phyloP scores from a whole-genome alignment of 2,329 filamentous ascomycete species.

The Penicillium sp. region DNA sequence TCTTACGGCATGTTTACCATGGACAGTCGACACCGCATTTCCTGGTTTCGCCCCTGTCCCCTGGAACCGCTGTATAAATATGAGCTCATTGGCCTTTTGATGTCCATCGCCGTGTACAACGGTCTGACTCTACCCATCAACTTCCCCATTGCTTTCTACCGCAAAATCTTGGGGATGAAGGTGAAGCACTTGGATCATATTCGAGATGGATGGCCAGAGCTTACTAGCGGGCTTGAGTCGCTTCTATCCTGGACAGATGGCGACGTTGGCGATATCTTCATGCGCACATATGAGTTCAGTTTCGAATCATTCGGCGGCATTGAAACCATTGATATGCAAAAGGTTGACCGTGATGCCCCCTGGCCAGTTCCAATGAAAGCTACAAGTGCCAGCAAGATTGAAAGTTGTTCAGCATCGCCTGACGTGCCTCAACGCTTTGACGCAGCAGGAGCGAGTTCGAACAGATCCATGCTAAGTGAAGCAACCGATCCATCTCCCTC shows the following conservation, averaged over 20 bases:
- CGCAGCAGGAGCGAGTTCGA: constrained; percentile 16
- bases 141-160: constrained; percentile 82
- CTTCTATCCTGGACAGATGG: constrained; percentile 80
- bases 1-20: constrained; percentile 76
- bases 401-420: constrained; percentile 21
- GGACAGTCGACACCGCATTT: constrained; percentile 73
- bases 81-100: constrained; percentile 81
- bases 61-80: constrained; percentile 85
- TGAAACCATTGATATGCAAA: constrained; percentile 57
- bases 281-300: constrained; percentile 84
- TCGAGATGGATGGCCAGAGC: constrained; percentile 80
- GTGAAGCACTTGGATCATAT: constrained; percentile 74
- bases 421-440: constrained; percentile 23
- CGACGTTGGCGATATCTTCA: constrained; percentile 76
- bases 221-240: constrained; percentile 70
- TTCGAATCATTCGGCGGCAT: constrained; percentile 58
- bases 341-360: constrained; percentile 35
- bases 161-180: constrained; percentile 70
- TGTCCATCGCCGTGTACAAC: constrained; percentile 90
- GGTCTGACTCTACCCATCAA: constrained; percentile 87
- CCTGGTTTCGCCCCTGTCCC: constrained; percentile 84
- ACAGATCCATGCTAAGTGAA: constrained; percentile 24
- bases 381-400: background rate
- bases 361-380: constrained; percentile 30
- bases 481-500: constrained; percentile 8